Percentiles rank a stretch among this genome's conserved stretches.
Evolutionary conservation across 768 basidiomycete genomes (phyloP).

Genomic region (Pluteus cervinus): DNA sequence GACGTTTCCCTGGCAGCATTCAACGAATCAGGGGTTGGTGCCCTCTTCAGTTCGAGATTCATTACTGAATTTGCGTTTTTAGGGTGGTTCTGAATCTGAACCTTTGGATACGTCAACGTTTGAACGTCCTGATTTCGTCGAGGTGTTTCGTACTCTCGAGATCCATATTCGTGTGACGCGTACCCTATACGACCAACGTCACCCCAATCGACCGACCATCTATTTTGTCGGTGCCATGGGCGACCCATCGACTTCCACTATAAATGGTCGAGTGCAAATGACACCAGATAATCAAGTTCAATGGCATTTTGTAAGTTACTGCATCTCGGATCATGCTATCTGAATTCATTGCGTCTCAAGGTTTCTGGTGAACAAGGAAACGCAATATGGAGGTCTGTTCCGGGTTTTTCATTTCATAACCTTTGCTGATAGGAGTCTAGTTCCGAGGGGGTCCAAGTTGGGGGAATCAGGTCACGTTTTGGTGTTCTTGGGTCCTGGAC

Average conservation of each 20-base stretch:
- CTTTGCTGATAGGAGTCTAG: slow-evolving; percentile 22
- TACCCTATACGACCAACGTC: slow-evolving; percentile 36
- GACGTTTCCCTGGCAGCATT: slow-evolving; percentile 29
- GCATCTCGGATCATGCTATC: slow-evolving; percentile 7
- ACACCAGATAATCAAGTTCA: slow-evolving; percentile 51
- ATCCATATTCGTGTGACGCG: slow-evolving; percentile 38
- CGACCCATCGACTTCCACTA: slow-evolving; percentile 33
- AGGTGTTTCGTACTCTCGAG: slow-evolving; percentile 44
- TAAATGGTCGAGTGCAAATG: slow-evolving; percentile 50
- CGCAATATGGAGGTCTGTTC: slow-evolving; percentile 52
- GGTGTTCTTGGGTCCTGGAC: slow-evolving; percentile 54
- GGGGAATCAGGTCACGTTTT: slow-evolving; percentile 50
- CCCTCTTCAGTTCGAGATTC: not conserved
- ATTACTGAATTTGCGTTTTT: not conserved
- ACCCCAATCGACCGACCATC: slow-evolving; percentile 48
- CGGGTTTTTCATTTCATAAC: slow-evolving; percentile 5
- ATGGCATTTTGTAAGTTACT: slow-evolving; percentile 55
- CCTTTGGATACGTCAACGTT: slow-evolving; percentile 42
- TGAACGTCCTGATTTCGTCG: slow-evolving; percentile 41
- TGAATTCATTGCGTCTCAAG: slow-evolving; percentile 17
- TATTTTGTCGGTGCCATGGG: slow-evolving; percentile 47
- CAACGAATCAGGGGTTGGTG: slow-evolving; percentile 33
- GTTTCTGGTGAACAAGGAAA: slow-evolving; percentile 45
- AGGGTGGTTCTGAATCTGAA: slow-evolving; percentile 14
- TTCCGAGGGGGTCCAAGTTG: slow-evolving; percentile 58